Percentiles rank a stretch among this genome's conserved stretches.
These are phyloP conservation scores for Pyrenopolyporus hunteri DNA, from an alignment of 495 filamentous ascomycete genomes.

Conservation along the genomic window DNA sequence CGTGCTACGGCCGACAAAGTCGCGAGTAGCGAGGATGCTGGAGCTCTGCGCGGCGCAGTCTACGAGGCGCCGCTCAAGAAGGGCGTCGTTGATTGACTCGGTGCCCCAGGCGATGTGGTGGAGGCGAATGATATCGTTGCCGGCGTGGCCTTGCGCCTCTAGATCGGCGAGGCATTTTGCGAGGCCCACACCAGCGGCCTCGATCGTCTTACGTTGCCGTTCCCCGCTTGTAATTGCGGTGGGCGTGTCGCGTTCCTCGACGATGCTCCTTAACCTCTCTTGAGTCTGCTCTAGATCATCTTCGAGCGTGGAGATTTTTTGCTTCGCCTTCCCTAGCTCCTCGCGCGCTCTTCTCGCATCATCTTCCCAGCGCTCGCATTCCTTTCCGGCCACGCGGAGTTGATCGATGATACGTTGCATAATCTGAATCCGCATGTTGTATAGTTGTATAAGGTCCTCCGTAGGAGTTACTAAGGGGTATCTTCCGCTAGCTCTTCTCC, in stretches of 20 bases:
- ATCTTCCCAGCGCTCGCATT: neutral
- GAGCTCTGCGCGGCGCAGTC: neutral
- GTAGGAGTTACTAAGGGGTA: neutral
- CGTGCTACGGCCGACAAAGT: neutral
- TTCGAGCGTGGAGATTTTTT: slow-evolving; percentile 6
- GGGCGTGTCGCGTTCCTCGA: too few species aligned
- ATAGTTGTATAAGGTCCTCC: slow-evolving; percentile 8
- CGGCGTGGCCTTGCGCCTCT: neutral
- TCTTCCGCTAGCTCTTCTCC: neutral
- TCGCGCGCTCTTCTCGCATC: neutral
- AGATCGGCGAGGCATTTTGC: neutral
- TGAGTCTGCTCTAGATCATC: neutral
- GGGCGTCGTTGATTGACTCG: neutral
- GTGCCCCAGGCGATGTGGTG: slow-evolving; percentile 21
- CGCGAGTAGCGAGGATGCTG: neutral
- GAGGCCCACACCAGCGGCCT: too few species aligned
- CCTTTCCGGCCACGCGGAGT: slow-evolving; percentile 1
- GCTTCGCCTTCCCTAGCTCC: slow-evolving; percentile 4
- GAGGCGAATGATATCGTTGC: neutral
- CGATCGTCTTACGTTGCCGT: too few species aligned
- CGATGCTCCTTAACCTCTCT: too few species aligned
- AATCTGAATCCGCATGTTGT: slow-evolving; percentile 10
- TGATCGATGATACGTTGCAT: slow-evolving; percentile 16
- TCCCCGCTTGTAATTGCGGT: too few species aligned
- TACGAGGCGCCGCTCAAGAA: neutral